Evolutionary conservation across 257 asterid genomes (phyloP), one percentile per base, ranked within the genome.

Genomic region (Fraxinus anomala): DNA sequence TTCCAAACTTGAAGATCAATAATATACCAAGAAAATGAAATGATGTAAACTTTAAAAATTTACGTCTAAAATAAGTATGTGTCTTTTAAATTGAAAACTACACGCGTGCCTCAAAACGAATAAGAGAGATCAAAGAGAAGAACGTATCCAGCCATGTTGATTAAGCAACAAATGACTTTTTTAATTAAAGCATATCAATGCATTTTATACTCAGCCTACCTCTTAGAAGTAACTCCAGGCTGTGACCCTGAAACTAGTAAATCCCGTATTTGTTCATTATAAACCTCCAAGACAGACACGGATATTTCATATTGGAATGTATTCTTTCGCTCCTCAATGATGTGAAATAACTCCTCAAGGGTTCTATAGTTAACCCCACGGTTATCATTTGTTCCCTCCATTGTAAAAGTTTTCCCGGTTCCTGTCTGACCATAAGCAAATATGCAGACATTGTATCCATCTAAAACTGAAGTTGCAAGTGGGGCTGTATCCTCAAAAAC

Each of bases 361-460:
- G 99, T 96, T 80, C 96, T 87, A 69, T 92, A 93, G 84, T 96
- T 96, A 70, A 96, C 98, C 65, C 99, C 99, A 44, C 98, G 99
- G 33, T 92, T 93, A 76, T 90, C 94, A 40, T 77, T 83, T 49
- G 97, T 91, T 77, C 99, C 99, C 68, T 93, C 98, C 98, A 96
- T 96, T 0, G 99, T 96, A 82, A 91, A 96, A 28, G 99, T 96
- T 79, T 96, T 96, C 69, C 99, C 99, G 0, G 97, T 92, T 76
- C 98, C 99, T 0, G 99, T 96, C 88, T 96, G 99, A 0, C 99
- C 99, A 59, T 93, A 96, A 44, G 99, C 99, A 84, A 96, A 93
- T 73, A 96, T 86, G 85, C 97, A 96, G 16, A 89, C 98, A 61
- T 92, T 92, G 83, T 89, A 93, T 78, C 98, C 99, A 81, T 96